phyloP scores from a whole-genome alignment of 2,329 filamentous ascomycete genomes.

The Emmonsiellopsis sp. region DNA sequence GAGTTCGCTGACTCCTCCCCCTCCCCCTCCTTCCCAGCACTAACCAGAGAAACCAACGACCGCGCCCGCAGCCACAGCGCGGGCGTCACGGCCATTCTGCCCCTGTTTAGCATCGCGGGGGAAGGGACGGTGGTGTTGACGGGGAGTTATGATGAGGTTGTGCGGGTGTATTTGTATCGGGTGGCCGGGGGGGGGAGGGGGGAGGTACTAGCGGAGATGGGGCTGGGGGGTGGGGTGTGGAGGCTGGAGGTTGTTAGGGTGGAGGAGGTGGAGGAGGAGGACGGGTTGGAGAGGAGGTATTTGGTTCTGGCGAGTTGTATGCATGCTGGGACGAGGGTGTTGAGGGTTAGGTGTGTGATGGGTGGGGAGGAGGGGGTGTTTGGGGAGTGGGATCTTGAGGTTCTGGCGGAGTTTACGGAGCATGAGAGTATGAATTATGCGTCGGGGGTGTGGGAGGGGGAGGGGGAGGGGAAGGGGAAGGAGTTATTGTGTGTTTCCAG shows the following conservation, averaged over 20 bases:
- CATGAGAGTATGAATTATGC: conserved; percentile 95
- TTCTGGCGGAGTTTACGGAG: conserved; percentile 67
- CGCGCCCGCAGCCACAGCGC: conserved; percentile 58
- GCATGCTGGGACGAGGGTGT: conserved; percentile 73
- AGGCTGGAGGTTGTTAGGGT: conserved; percentile 52
- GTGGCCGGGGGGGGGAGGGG: neutral
- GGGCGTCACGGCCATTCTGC: conserved; percentile 79
- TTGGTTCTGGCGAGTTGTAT: conserved; percentile 81
- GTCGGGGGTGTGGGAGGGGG: conserved; percentile 47
- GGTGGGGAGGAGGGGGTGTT: conserved; percentile 16
- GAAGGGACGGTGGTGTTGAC: conserved; percentile 59
- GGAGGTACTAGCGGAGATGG: conserved; percentile 51
- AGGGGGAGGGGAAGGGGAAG: conserved; percentile 2
- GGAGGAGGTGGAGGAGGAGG: conserved; percentile 7
- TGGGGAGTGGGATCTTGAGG: conserved; percentile 50
- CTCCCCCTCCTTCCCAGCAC: neutral
- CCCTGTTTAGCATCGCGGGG: conserved; percentile 45
- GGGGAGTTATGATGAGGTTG: conserved; percentile 81
- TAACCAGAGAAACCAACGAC: conserved; percentile 29
- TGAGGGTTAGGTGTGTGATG: conserved; percentile 32
- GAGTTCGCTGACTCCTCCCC: conserved; percentile 14
- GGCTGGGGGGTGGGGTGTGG: conserved; percentile 80
- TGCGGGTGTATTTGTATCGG: conserved; percentile 53
- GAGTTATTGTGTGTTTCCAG: conserved; percentile 34
- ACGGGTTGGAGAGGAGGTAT: conserved; percentile 20